Conservation (phyloP, 306 rosid species). For the Vigna nakashimae region DNA sequence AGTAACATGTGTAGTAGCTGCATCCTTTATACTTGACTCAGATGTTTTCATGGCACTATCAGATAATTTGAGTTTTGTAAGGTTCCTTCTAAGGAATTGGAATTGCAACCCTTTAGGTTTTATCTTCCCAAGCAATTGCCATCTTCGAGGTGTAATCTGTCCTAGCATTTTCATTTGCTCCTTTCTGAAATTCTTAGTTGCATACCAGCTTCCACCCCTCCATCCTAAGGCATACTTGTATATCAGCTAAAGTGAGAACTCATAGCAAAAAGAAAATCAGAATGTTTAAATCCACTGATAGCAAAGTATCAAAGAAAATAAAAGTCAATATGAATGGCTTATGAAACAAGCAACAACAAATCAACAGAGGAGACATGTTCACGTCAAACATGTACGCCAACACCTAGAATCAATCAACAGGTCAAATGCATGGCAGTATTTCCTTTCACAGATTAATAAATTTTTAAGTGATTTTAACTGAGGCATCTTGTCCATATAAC, state of each 20-base stretch:
- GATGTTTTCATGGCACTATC: conserved; percentile 56
- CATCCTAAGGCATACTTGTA: conserved; percentile 92
- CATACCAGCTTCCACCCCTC: conserved; percentile 89
- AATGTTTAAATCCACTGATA: neutral
- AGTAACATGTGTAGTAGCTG: conserved; percentile 40
- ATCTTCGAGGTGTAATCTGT: conserved; percentile 68
- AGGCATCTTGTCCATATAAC: conserved; percentile 30
- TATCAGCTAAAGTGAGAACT: conserved; percentile 24
- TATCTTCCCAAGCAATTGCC: conserved; percentile 71
- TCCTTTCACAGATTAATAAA: neutral
- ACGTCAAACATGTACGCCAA: conserved; percentile 18
- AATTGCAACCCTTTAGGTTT: conserved; percentile 68
- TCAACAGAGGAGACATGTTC: conserved; percentile 1
- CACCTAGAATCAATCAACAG: neutral
- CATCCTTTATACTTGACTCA: conserved; percentile 52
- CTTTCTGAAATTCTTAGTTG: conserved; percentile 69
- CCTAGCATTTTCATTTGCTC: conserved; percentile 94
- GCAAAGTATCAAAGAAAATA: conserved; percentile 17
- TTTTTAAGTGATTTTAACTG: neutral
- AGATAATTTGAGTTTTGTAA: conserved; percentile 49
- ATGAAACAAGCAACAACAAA: conserved; percentile 10
- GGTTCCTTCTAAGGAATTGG: conserved; percentile 58
- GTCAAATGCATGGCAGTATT: neutral
- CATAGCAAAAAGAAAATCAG: neutral
- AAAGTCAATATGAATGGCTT: neutral